These are phyloP conservation scores for Penicillium maclennaniae DNA, from an alignment of 495 filamentous ascomycete species.

Conservation along the genomic window DNA sequence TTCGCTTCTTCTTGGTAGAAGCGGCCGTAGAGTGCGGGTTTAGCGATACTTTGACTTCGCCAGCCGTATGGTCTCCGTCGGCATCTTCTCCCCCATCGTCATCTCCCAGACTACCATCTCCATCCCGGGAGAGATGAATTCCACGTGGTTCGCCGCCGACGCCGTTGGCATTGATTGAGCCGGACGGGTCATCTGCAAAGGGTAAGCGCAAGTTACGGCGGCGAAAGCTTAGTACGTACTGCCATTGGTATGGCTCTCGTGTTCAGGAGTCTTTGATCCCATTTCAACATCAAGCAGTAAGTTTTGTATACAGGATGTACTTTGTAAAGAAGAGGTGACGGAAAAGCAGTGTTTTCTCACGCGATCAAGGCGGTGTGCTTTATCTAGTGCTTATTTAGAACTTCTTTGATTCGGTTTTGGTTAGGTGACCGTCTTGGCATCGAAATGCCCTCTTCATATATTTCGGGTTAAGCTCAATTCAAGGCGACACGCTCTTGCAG, in stretches of 20 bases:
- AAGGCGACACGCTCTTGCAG: neutral
- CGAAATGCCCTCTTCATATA: no score
- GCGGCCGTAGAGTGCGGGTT: conserved; percentile 9
- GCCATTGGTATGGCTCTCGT: conserved; percentile 22
- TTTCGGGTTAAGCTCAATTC: neutral
- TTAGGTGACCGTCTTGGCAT: no score
- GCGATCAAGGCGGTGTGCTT: neutral
- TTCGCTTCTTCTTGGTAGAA: conserved; percentile 52
- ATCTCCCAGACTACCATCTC: conserved; percentile 38
- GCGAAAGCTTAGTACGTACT: conserved; percentile 10
- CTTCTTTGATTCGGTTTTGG: neutral
- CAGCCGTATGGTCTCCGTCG: conserved; percentile 36
- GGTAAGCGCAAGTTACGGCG: neutral
- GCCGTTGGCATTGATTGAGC: conserved; percentile 37
- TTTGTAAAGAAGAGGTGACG: neutral
- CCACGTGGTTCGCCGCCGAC: conserved; percentile 38
- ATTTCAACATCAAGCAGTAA: conserved; percentile 24
- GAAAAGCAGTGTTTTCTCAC: neutral
- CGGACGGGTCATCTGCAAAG: conserved; percentile 18
- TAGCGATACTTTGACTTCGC: conserved; percentile 20
- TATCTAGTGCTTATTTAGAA: neutral
- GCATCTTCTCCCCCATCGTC: conserved; percentile 55
- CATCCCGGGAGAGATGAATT: conserved; percentile 32
- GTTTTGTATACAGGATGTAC: neutral
- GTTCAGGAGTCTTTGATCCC: conserved; percentile 29